Evolutionary conservation across 768 basidiomycete species (phyloP), one percentile per base, ranked within the genome.

Genomic region (Naganishia antarctica): DNA sequence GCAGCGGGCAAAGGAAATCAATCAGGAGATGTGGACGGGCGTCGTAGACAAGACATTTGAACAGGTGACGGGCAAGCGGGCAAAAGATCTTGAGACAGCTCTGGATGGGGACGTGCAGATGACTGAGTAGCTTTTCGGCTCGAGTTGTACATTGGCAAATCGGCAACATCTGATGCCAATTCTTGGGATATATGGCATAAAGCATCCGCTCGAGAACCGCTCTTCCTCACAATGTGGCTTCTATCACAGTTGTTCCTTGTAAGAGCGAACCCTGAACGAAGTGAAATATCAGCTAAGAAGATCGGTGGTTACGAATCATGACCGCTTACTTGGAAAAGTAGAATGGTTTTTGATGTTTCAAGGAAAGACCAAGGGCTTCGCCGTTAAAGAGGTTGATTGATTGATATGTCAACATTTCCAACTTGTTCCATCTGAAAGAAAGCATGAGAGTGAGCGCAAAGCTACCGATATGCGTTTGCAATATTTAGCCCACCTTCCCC

Each of bases 1-100:
- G 6, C 84, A 84, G 28, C 86, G 85, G 73, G 93, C 93, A 4
- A 90, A 91, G 72, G 84, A 87, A n/a, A 82, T 96, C 65, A 97
- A 96, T 70, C 91, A 96, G 72, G 82, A 83, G 59, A 94, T 96
- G 87, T 96, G 93, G 93, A 87, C 89, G 68, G 84, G 82, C 2
- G 83, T 91, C 0, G 87, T 93, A 29, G 85, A 87, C 11, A 41
- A 41, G 64, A 49, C 59, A 9, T 65, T 65, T 50, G 64, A 43
- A 31, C 34, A 49, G 25, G 60, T 44, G n/a, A 32, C 26, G 8
- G 60, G 60, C 34, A 41, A 41, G 23, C 23, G 59, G 43, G 15
- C 18, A 16, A 57, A 57, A 34, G 37, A 23, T n/a, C 18, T 25
- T 11, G 37, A 40, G 18, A n/a, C 1, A 21, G 23, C 5, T 21